Evolutionary conservation across 2,329 filamentous ascomycete species (phyloP).

Genomic region (Ilyonectria robusta): DNA sequence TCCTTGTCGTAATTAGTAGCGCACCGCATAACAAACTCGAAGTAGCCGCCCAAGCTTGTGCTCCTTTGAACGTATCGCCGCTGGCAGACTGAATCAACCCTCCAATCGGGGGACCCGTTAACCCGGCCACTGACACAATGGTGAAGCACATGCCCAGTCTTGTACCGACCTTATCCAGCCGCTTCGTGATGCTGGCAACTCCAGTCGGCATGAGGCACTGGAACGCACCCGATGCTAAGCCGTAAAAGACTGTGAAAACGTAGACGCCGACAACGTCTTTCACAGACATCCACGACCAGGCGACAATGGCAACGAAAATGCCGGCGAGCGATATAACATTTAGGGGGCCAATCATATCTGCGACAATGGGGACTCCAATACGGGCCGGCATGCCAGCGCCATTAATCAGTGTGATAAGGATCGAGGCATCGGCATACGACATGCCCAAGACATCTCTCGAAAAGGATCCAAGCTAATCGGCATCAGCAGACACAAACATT

Average conservation of each 20-base stretch:
- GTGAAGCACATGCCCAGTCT: conserved; percentile 59
- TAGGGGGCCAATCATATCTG: conserved; percentile 54
- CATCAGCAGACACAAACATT: neutral
- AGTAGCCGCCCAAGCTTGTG: conserved; percentile 54
- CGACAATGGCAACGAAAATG: conserved; percentile 51
- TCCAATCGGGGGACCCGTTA: conserved; percentile 58
- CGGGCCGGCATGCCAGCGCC: conserved; percentile 56
- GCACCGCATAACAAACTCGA: conserved; percentile 48
- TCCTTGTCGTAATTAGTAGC: conserved; percentile 34
- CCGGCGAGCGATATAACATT: conserved; percentile 52
- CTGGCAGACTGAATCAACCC: conserved; percentile 44
- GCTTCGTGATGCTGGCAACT: conserved; percentile 56
- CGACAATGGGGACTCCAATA: conserved; percentile 54
- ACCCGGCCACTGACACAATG: conserved; percentile 54
- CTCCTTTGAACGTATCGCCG: conserved; percentile 45
- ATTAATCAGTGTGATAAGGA: conserved; percentile 58
- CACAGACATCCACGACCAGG: conserved; percentile 56
- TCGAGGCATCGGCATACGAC: conserved; percentile 51
- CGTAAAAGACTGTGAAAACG: conserved; percentile 53
- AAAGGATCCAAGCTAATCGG: conserved; percentile 41
- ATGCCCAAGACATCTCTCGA: conserved; percentile 51
- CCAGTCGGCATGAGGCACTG: conserved; percentile 58
- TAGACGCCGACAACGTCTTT: conserved; percentile 52
- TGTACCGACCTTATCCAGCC: conserved; percentile 56
- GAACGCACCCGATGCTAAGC: conserved; percentile 51